Percentiles rank a stretch among this genome's conserved stretches.
Evolutionary conservation across 2,329 filamentous ascomycete genomes (phyloP).

Genomic region (Penicillium psychrosexuale): DNA sequence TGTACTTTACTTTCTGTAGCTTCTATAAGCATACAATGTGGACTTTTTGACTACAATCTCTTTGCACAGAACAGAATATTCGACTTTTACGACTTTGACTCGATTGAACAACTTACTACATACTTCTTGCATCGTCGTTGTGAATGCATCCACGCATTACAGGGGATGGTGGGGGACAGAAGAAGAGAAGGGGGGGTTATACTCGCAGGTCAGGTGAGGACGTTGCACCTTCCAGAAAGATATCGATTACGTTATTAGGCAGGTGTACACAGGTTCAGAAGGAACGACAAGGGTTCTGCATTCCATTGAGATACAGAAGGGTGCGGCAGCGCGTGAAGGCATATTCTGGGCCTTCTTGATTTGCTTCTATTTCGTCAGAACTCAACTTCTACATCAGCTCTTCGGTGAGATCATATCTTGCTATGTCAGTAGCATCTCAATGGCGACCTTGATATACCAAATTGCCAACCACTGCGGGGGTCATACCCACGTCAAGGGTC

Average conservation of each 20-base stretch:
- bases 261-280: neutral
- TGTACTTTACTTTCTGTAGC: conserved; percentile 14
- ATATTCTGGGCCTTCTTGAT: too few relatives aligned
- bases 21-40: conserved; percentile 8
- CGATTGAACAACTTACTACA: too few relatives aligned
- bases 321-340: too few relatives aligned
- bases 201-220: neutral
- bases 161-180: too few relatives aligned
- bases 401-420: neutral
- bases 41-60: neutral
- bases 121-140: too few relatives aligned
- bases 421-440: neutral
- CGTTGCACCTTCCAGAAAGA: neutral
- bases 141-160: too few relatives aligned
- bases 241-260: neutral
- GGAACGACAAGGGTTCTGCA: neutral
- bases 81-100: neutral
- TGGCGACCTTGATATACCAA: too few relatives aligned
- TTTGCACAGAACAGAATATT: neutral
- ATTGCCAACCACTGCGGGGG: conserved; percentile 14
- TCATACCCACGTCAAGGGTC: conserved; percentile 13
- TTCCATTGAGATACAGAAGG: too few relatives aligned
- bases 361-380: neutral
- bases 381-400: neutral
- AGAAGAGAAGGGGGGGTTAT: neutral